phyloP scores from a whole-genome alignment of 139 green algal genomes.

The Zygnema cylindricum region DNA sequence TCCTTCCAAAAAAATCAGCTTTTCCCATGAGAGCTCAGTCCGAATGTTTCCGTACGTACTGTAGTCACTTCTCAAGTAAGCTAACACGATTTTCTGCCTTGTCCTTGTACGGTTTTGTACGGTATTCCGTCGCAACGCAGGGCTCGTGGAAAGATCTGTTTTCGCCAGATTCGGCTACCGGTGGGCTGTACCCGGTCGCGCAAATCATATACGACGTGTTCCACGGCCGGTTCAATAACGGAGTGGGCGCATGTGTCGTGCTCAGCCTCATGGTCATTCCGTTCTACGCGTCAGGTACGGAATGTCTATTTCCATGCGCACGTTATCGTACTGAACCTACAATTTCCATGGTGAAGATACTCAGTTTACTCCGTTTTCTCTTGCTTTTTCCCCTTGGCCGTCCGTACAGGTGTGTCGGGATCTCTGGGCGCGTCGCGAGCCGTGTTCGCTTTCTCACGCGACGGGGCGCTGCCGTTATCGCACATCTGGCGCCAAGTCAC shows the following conservation, averaged over 20 bases:
- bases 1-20: too few relatives aligned
- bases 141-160: constrained; percentile 29
- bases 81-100: background rate
- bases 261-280: constrained; percentile 44
- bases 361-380: background rate
- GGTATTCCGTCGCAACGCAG: background rate
- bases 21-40: too few relatives aligned
- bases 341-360: background rate
- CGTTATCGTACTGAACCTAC: background rate
- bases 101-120: background rate
- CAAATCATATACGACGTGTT: constrained; percentile 47
- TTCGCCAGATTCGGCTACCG: background rate
- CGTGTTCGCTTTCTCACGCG: constrained; percentile 21
- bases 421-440: constrained; percentile 16
- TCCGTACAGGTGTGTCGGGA: constrained; percentile 8
- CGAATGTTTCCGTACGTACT: too few relatives aligned
- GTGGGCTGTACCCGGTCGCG: constrained; percentile 18
- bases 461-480: constrained; percentile 26
- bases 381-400: background rate
- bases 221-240: constrained; percentile 6
- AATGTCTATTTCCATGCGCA: background rate
- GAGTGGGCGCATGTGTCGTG: constrained; percentile 24
- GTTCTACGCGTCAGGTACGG: constrained; percentile 39
- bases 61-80: too few relatives aligned
- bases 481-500: constrained; percentile 19